A percentile compares a stretch with the other conserved stretches of the same genome.
Conservation (phyloP, 225 moss, liverwort and hornwort genomes). For the Climacium dendroides region DNA sequence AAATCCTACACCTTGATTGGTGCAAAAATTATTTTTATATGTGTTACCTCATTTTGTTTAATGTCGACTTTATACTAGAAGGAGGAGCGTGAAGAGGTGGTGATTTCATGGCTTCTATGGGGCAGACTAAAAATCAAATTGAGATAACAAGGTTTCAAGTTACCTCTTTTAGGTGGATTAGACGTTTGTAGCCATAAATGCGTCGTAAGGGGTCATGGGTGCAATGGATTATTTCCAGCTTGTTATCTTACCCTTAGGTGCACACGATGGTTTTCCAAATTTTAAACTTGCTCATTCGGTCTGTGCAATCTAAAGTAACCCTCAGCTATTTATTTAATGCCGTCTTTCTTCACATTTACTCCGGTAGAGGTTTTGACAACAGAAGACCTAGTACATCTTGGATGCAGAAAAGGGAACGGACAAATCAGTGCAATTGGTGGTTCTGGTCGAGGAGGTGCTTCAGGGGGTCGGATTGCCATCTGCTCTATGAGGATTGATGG, state of each 20-base stretch:
- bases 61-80: not conserved
- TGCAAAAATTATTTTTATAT: not conserved
- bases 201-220: not conserved
- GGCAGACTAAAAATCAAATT: not conserved
- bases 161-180: not conserved
- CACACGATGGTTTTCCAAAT: not conserved
- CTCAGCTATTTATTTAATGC: not conserved
- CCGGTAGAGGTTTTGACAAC: not conserved
- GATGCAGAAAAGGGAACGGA: slow-evolving; percentile 71
- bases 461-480: slow-evolving; percentile 79
- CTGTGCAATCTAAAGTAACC: not conserved
- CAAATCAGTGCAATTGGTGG: slow-evolving; percentile 86
- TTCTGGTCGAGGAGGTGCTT: slow-evolving; percentile 76
- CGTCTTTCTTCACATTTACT: not conserved
- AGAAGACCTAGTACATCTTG: not conserved
- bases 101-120: not conserved
- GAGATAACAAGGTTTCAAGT: not conserved
- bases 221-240: not conserved
- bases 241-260: not conserved
- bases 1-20: not conserved
- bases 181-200: not conserved
- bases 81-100: not conserved
- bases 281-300: not conserved
- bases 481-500: slow-evolving; percentile 48
- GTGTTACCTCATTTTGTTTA: not conserved